Evolutionary conservation across 23 red algal species (phyloP).

Genomic region (Gracilariopsis chorda): DNA sequence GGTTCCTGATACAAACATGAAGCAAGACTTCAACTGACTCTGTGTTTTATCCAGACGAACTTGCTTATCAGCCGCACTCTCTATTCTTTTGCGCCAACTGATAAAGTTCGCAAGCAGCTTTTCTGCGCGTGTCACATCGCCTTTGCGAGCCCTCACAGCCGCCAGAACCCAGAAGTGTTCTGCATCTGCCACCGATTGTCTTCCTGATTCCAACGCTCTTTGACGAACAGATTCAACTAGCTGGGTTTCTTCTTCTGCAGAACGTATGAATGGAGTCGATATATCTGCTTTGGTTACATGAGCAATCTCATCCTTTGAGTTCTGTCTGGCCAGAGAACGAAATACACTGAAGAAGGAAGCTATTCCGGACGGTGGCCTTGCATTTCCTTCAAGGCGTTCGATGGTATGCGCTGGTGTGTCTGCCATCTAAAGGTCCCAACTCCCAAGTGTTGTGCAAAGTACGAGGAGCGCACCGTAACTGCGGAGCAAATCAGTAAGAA

Average conservation of each 20-base stretch:
- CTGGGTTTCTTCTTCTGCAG: background rate
- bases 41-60: background rate
- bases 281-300: background rate
- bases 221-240: background rate
- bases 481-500: too few species aligned
- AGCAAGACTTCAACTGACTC: background rate
- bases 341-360: background rate
- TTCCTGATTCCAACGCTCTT: background rate
- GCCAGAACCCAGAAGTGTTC: conserved; percentile 26
- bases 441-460: too few species aligned
- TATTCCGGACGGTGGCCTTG: background rate
- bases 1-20: conserved; percentile 17
- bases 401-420: too few species aligned
- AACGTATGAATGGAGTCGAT: conserved; percentile 9
- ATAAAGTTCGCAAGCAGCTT: conserved; percentile 19
- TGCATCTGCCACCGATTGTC: background rate
- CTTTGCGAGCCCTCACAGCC: conserved; percentile 12
- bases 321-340: background rate
- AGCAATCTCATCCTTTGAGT: background rate
- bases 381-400: background rate
- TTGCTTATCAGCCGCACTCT: background rate
- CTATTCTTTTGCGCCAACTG: background rate
- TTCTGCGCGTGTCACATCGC: conserved; percentile 7
- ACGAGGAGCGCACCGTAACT: too few species aligned
- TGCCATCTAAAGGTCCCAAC: too few species aligned